phyloP scores from a whole-genome alignment of 1,284 basidiomycete species.

The Lignosus rhinocerotis region DNA sequence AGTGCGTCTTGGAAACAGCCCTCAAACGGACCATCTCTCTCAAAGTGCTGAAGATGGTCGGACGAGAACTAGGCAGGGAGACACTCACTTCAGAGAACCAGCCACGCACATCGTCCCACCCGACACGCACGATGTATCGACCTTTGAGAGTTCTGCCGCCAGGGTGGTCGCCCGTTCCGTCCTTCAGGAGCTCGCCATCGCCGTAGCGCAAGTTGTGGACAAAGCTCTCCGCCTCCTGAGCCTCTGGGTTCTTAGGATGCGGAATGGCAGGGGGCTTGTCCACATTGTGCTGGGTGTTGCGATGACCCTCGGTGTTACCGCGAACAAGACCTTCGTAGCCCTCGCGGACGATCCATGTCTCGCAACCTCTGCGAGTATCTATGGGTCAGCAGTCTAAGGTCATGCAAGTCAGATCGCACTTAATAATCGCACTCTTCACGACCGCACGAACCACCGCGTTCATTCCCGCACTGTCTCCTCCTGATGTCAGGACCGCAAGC shows the following conservation, averaged over 20 bases:
- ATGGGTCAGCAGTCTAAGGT: slow-evolving; percentile 6
- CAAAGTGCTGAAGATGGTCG: not conserved
- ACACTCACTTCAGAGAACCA: slow-evolving; percentile 83
- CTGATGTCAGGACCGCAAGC: slow-evolving; percentile 92
- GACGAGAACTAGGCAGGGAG: not conserved
- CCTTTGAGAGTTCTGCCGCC: slow-evolving; percentile 79
- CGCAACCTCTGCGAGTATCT: slow-evolving; percentile 70
- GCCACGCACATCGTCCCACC: slow-evolving; percentile 97
- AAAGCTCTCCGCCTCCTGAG: slow-evolving; percentile 39
- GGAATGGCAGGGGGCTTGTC: slow-evolving; percentile 27
- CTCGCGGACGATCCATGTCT: slow-evolving; percentile 93
- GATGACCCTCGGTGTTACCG: slow-evolving; percentile 53
- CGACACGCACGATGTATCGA: slow-evolving; percentile 92
- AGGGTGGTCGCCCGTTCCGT: slow-evolving; percentile 85
- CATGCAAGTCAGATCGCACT: slow-evolving; percentile 49
- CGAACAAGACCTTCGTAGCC: slow-evolving; percentile 95
- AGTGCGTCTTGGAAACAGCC: not conserved
- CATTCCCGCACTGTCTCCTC: slow-evolving; percentile 97
- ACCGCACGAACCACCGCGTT: slow-evolving; percentile 92
- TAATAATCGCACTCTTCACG: slow-evolving; percentile 87
- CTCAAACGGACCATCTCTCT: not conserved
- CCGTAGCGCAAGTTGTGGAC: slow-evolving; percentile 82
- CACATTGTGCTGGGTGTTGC: slow-evolving; percentile 3
- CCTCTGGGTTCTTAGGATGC: slow-evolving; percentile 33
- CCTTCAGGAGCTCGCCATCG: slow-evolving; percentile 85